phyloP scores from a whole-genome alignment of 805 yeast species.

The Yarrowia phangngaensis region DNA sequence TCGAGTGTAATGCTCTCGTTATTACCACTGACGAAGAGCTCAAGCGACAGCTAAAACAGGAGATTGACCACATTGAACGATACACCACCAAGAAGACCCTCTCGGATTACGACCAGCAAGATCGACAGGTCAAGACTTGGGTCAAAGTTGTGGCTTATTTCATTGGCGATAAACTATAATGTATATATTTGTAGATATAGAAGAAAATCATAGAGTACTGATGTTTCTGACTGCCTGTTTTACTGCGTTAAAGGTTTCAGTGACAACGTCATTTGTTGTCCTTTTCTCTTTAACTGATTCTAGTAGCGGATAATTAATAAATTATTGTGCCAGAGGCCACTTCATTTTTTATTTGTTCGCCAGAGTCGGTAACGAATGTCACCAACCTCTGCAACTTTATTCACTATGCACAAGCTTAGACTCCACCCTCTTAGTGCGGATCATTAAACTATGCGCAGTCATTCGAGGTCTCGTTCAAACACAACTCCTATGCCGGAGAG shows the following conservation, averaged over 20 bases:
- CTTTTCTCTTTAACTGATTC: too few relatives aligned
- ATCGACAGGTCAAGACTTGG: slow-evolving; percentile 53
- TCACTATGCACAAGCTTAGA: slow-evolving; percentile 16
- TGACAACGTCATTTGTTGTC: too few relatives aligned
- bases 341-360: too few relatives aligned
- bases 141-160: slow-evolving; percentile 34
- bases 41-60: slow-evolving; percentile 54
- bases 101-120: slow-evolving; percentile 59
- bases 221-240: too few relatives aligned
- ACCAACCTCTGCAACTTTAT: too few relatives aligned
- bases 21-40: slow-evolving; percentile 64
- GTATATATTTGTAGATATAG: too few relatives aligned
- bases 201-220: too few relatives aligned
- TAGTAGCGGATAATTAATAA: too few relatives aligned
- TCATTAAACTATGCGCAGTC: slow-evolving; percentile 23
- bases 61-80: slow-evolving; percentile 56
- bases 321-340: too few relatives aligned
- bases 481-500: slow-evolving; percentile 25
- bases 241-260: too few relatives aligned
- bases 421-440: not conserved
- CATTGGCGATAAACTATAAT: slow-evolving; percentile 37
- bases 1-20: slow-evolving; percentile 81
- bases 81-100: slow-evolving; percentile 53
- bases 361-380: too few relatives aligned
- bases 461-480: slow-evolving; percentile 25